Evolutionary conservation across 306 rosid genomes (phyloP).

Genomic region (Clitoria ternatea): DNA sequence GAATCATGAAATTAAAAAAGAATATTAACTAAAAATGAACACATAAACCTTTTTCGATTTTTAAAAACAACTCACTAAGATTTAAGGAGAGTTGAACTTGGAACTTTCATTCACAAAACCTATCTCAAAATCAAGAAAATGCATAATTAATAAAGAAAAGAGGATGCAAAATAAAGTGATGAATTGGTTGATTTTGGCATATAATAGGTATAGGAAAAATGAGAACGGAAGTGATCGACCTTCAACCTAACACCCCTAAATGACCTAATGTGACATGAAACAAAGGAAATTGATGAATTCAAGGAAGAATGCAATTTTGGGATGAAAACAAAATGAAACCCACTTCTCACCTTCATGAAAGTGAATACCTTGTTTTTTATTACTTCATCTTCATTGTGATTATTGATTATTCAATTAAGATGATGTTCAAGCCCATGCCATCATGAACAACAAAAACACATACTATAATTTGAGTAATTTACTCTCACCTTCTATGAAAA

Average conservation of each 20-base stretch:
- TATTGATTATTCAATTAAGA: neutral
- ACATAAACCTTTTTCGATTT: too few relatives aligned
- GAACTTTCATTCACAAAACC: neutral
- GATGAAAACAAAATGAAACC: conserved; percentile 34
- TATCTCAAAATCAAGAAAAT: neutral
- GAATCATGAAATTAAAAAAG: too few relatives aligned
- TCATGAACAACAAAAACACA: neutral
- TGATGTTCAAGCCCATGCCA: neutral
- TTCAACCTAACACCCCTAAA: conserved; percentile 57
- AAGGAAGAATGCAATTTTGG: conserved; percentile 13
- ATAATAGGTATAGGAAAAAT: conserved; percentile 31
- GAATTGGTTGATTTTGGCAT: conserved; percentile 36
- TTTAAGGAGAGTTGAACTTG: neutral
- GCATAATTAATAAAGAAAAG: neutral
- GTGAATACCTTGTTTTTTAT: conserved; percentile 32
- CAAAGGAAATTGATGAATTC: neutral
- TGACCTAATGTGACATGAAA: conserved; percentile 39
- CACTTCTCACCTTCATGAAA: conserved; percentile 36
- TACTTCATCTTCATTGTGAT: neutral
- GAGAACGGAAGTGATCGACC: conserved; percentile 36
- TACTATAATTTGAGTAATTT: too few relatives aligned
- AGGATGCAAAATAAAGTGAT: neutral
- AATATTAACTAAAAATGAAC: too few relatives aligned
- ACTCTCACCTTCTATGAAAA: too few relatives aligned
- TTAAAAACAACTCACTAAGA: too few relatives aligned